A percentile compares a stretch with the other conserved stretches of the same genome.
Evolutionary conservation across 1,284 basidiomycete species (phyloP).

Genomic region (Boletus calvinii): DNA sequence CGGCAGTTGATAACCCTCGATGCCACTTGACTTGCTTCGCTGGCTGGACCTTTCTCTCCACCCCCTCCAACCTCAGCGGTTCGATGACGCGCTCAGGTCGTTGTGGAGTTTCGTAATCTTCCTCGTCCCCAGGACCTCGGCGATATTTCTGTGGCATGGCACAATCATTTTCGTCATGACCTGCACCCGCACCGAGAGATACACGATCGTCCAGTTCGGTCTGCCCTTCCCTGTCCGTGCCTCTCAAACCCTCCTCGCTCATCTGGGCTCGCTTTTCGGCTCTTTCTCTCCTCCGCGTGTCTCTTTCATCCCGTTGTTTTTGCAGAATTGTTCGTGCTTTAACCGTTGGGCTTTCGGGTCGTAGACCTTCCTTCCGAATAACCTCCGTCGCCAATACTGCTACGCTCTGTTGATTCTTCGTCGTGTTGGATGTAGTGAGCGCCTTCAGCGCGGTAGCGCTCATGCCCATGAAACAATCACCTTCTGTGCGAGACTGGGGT

Average conservation of each 20-base stretch:
- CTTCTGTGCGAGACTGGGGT: slow-evolving; percentile 38
- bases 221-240: slow-evolving; percentile 31
- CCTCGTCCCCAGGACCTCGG: slow-evolving; percentile 76
- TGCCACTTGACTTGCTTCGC: slow-evolving; percentile 78
- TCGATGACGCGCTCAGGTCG: slow-evolving; percentile 40
- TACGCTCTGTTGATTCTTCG: slow-evolving; percentile 64
- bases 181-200: slow-evolving; percentile 27
- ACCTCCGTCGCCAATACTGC: slow-evolving; percentile 53
- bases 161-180: slow-evolving; percentile 35
- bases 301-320: slow-evolving; percentile 68
- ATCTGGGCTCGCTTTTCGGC: slow-evolving; percentile 61
- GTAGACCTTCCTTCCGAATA: slow-evolving; percentile 63
- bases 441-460: slow-evolving; percentile 63
- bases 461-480: slow-evolving; percentile 57
- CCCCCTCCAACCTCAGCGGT: slow-evolving; percentile 38
- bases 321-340: slow-evolving; percentile 73
- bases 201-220: slow-evolving; percentile 24
- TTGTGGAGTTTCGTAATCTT: slow-evolving; percentile 72
- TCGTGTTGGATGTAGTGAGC: slow-evolving; percentile 68
- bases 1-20: slow-evolving; percentile 58
- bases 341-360: slow-evolving; percentile 77
- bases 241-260: slow-evolving; percentile 38
- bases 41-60: slow-evolving; percentile 37
- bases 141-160: slow-evolving; percentile 44
- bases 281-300: slow-evolving; percentile 57